These are phyloP conservation scores for Mychonastes homosphaera DNA, from an alignment of 139 green algal genomes.

Conservation along the genomic window DNA sequence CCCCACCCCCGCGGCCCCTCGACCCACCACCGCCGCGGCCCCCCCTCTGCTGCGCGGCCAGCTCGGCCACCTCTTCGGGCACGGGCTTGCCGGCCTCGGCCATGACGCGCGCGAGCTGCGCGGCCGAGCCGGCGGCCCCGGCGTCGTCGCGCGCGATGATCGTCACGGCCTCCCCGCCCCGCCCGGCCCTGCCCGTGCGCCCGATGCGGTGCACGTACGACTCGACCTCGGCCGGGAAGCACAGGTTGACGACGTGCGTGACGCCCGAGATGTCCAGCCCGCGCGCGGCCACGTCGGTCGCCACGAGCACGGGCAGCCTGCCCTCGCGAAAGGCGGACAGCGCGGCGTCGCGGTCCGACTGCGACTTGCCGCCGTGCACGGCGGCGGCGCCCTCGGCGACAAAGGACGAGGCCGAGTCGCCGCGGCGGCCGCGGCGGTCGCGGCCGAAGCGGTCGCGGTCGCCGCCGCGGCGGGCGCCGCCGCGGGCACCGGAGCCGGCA, in stretches of 20 bases:
- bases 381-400: conserved; percentile 20
- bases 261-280: conserved; percentile 75
- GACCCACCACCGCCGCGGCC: background rate
- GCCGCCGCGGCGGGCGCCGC: too few relatives aligned
- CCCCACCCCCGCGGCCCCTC: conserved; percentile 1
- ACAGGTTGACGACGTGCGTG: conserved; percentile 70
- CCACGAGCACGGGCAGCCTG: conserved; percentile 52
- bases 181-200: conserved; percentile 60
- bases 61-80: conserved; percentile 36
- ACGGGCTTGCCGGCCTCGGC: conserved; percentile 39
- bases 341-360: conserved; percentile 64
- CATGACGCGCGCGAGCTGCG: conserved; percentile 42
- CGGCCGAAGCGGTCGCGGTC: conserved; percentile 14
- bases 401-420: conserved; percentile 22
- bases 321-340: conserved; percentile 67
- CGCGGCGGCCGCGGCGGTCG: conserved; percentile 33
- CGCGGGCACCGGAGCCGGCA: too few relatives aligned
- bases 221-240: conserved; percentile 76
- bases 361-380: conserved; percentile 80
- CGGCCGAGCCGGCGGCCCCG: too few relatives aligned
- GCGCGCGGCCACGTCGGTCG: conserved; percentile 84
- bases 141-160: conserved; percentile 38
- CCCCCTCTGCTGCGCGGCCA: conserved; percentile 32
- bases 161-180: conserved; percentile 44
- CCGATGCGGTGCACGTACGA: conserved; percentile 84